Base-by-base conservation (phyloP, 352 stramenopile genomes). In the Peronospora farinosa region DNA sequence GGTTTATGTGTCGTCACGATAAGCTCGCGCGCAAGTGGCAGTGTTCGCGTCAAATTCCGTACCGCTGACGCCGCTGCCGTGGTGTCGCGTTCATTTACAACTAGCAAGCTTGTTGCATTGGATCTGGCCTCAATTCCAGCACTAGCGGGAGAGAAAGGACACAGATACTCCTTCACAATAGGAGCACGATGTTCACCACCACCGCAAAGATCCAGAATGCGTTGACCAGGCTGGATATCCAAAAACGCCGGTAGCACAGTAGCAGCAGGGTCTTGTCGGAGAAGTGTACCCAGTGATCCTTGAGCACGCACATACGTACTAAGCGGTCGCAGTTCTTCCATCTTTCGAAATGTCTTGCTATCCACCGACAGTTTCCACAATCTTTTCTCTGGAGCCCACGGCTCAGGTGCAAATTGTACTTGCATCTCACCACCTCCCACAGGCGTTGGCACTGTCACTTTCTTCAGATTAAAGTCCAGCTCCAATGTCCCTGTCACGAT, bases 231-330 rank as follows among this genome's bases (percentile, higher is more conserved):
- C 52, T 92, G 51, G 0, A 92, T 71, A 57, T 95, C 67, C 15
- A 99, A 77, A 41, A 99, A 96, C 33, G 95, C 68, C 3, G 96
- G 92, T 4, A 97, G 82, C 31, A 99, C 72, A 78, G 98, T 98
- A 37, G 83, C 96, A 25, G 95, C 92, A 7, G 96, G 78, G 57
- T 99, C 97, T 54, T 99, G 94, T 19, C 78, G 73, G 32, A 96
- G 87, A 2, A 99, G 69, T 27, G 77, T 95, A 1, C 96, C 92
- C 15, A 88, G 58, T 6, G 85, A 67, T 37, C 73, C 84, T 44
- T 98, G 83, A 17, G 80, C 75, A 23, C 93, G 92, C 15, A 99
- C 74, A 72, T 95, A 98, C 5, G 86, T 73, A 69, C 95, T 92
- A 25, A 99, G 76, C 12, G 86, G 74, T 32, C 86, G 66, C n/a